Conservation (phyloP, 768 basidiomycete genomes). For the Pleurotus citrinopileatus region DNA sequence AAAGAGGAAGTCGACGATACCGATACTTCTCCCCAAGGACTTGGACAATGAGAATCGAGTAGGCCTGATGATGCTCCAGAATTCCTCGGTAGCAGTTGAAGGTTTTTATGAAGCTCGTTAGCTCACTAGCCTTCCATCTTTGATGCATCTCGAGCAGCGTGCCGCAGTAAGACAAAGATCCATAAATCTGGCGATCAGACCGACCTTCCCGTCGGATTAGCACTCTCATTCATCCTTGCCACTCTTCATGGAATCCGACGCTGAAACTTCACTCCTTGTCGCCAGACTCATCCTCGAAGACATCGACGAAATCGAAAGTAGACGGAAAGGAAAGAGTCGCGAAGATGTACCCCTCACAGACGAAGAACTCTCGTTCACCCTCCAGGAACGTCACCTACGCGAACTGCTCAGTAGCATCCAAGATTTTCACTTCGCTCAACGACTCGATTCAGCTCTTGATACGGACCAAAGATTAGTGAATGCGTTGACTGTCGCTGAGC, state of each 20-base stretch:
- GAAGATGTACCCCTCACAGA: constrained; percentile 32
- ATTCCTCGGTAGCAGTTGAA: too few relatives aligned
- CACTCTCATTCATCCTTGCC: too few relatives aligned
- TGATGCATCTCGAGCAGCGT: too few relatives aligned
- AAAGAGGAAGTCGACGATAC: too few relatives aligned
- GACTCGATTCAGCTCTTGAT: constrained; percentile 38
- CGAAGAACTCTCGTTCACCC: constrained; percentile 40
- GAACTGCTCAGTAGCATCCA: constrained; percentile 25
- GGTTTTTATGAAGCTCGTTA: too few relatives aligned
- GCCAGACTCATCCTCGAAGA: constrained; percentile 41
- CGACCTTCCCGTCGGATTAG: too few relatives aligned
- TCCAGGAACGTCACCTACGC: constrained; percentile 35
- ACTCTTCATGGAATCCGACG: constrained; percentile 26
- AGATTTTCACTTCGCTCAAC: constrained; percentile 39
- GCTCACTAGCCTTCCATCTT: too few relatives aligned
- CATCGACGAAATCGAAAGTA: constrained; percentile 29
- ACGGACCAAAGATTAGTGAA: constrained; percentile 29
- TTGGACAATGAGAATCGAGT: too few relatives aligned
- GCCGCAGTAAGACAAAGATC: too few relatives aligned
- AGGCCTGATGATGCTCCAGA: too few relatives aligned
- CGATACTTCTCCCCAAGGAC: too few relatives aligned
- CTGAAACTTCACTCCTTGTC: constrained; percentile 35
- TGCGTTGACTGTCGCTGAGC: constrained; percentile 29
- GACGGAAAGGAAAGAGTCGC: constrained; percentile 36
- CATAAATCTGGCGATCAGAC: too few relatives aligned